These are phyloP conservation scores for Prunus fruticosa DNA, from an alignment of 306 rosid genomes.

Conservation along the genomic window DNA sequence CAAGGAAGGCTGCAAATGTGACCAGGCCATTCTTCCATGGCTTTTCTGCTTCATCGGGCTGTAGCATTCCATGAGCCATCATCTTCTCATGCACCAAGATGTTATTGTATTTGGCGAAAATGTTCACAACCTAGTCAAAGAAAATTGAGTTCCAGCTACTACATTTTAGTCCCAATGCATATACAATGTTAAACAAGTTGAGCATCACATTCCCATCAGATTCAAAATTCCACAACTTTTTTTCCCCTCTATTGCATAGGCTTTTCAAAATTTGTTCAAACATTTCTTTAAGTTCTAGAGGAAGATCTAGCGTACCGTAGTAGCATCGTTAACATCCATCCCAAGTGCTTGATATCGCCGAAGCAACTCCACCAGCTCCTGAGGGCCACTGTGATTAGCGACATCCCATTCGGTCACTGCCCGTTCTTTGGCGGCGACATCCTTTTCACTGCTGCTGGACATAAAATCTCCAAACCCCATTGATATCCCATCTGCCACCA, in stretches of 20 bases:
- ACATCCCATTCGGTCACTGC: conserved; percentile 57
- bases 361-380: conserved; percentile 40
- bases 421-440: conserved; percentile 37
- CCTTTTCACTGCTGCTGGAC: conserved; percentile 46
- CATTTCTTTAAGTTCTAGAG: background rate
- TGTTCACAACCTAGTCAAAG: conserved; percentile 46
- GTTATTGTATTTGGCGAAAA: conserved; percentile 54
- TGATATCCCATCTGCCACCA: conserved; percentile 73
- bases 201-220: background rate
- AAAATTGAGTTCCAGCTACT: background rate
- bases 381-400: conserved; percentile 23
- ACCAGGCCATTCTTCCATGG: conserved; percentile 62
- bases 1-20: conserved; percentile 45
- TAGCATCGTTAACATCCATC: conserved; percentile 50
- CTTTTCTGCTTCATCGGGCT: conserved; percentile 42
- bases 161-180: no score
- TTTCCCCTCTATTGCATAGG: no score
- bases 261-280: no score
- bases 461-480: conserved; percentile 72
- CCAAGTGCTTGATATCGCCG: conserved; percentile 50
- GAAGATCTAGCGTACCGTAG: conserved; percentile 25
- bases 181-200: background rate
- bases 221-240: no score
- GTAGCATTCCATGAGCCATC: conserved; percentile 43
- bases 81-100: conserved; percentile 57